Percentiles rank a stretch among this genome's conserved stretches.
phyloP scores from a whole-genome alignment of 257 asterid species.

The Datura wrightii region DNA sequence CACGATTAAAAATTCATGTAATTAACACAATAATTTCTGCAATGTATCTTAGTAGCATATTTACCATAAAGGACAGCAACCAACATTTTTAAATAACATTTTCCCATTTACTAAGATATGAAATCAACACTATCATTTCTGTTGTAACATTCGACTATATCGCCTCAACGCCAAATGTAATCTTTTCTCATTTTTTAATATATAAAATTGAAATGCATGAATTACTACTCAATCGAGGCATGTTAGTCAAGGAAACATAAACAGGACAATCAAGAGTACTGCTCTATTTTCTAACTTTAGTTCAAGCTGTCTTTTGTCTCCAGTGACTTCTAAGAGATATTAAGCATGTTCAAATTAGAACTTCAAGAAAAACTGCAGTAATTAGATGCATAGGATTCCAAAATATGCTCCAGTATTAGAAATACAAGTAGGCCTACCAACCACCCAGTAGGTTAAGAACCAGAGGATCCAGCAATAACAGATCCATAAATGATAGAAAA shows the following conservation, averaged over 20 bases:
- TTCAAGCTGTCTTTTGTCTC: not conserved
- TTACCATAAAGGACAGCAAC: conserved; percentile 18
- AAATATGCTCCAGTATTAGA: not conserved
- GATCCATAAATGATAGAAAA: not conserved
- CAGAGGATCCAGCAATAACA: not conserved
- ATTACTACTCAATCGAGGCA: too few species aligned
- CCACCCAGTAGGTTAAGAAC: not conserved
- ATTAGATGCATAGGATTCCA: not conserved
- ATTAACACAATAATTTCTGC: not conserved
- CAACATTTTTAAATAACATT: not conserved
- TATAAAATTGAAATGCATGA: not conserved
- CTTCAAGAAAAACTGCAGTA: not conserved
- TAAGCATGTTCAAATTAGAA: not conserved
- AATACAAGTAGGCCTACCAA: not conserved
- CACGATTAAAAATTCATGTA: conserved; percentile 11
- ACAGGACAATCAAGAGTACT: not conserved
- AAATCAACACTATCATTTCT: not conserved
- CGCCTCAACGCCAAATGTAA: not conserved
- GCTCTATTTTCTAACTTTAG: conserved; percentile 15
- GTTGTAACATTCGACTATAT: not conserved
- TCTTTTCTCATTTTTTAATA: not conserved
- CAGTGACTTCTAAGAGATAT: not conserved
- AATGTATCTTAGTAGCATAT: not conserved
- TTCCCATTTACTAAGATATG: not conserved
- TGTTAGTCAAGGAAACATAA: not conserved